Evolutionary conservation across 495 filamentous ascomycete species (phyloP), one percentile per base, ranked within the genome.

Genomic region (Apodospora peruviana): DNA sequence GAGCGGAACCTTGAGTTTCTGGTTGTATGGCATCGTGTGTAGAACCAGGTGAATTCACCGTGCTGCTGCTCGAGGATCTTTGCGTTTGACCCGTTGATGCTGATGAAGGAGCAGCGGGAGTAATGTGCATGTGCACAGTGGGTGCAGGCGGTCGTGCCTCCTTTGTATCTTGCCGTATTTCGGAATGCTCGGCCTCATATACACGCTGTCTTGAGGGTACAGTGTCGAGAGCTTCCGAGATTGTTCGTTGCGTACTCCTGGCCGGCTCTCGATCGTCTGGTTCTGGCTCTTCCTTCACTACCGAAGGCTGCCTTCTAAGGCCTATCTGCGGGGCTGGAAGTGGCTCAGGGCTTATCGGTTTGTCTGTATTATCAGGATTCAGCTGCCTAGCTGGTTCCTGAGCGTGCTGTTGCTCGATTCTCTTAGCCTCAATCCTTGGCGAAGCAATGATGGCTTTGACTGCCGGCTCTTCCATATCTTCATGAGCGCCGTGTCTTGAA

Each of bases 281-380:
- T 53, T 82, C 76, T 11, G 70, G 64, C 53, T 84, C 80, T 59
- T 86, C 83, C n/a, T 66, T 69, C 3, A 85, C 79, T 11, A 79
- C 70, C 1, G 82, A 83, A 2, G 83, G 79, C 51, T 82, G 78
- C 55, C 82, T 82, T 14, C 60, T 69, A 34, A 66, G 48, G 1
- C 22, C 48, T 34, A 45, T 57, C 24, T 49, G 54, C 21, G 41
- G 34, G 5, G 27, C 39, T 3, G 42, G 21, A 22, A 38, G 18
- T 8, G 19, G 10, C 3, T 12, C 29, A 4, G 9, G 32, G 18
- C 4, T 21, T 32, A 17, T 3, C 9, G 23, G 16, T n/a, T 25
- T 17, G 14, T 22, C 44, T 24, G 24, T 35, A 17, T 45, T n/a
- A 20, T 23, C 1, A 18, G 8, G 5, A 19, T 20, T 34, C 20